Evolutionary conservation across 2,329 filamentous ascomycete genomes (phyloP).

Genomic region (Colletotrichum sp.): DNA sequence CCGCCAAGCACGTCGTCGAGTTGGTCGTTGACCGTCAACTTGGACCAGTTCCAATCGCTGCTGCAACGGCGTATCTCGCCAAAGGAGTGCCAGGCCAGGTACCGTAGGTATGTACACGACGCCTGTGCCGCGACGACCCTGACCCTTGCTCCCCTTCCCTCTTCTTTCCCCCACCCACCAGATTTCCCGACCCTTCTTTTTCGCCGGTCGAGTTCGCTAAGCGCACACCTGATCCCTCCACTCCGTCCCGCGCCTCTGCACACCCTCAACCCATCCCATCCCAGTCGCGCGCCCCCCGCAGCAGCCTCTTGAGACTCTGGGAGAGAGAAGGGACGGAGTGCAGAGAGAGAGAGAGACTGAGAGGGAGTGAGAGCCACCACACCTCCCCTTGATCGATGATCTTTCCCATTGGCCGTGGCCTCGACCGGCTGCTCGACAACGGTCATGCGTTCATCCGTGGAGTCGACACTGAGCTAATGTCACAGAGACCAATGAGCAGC

Average conservation of each 20-base stretch:
- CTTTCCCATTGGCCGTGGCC: slow-evolving; percentile 16
- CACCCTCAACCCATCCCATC: not conserved
- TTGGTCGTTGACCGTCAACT: not conserved
- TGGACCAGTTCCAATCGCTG: not conserved
- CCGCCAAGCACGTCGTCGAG: not conserved
- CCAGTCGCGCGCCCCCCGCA: not conserved
- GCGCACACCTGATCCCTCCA: slow-evolving; percentile 10
- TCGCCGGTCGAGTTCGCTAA: slow-evolving; percentile 1
- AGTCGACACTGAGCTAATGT: slow-evolving; percentile 49
- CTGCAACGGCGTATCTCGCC: not conserved
- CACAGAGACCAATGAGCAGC: slow-evolving; percentile 46
- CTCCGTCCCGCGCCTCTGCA: slow-evolving; percentile 5
- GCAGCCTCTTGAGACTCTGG: not conserved
- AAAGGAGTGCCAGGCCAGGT: not conserved
- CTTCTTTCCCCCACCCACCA: not conserved
- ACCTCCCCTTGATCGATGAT: slow-evolving; percentile 16
- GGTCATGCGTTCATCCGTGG: slow-evolving; percentile 58
- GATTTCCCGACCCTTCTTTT: slow-evolving; percentile 15
- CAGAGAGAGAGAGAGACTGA: not conserved
- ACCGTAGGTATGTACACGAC: not conserved
- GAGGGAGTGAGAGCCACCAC: not conserved
- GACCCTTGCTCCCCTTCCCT: slow-evolving; percentile 10
- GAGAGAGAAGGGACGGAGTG: not conserved
- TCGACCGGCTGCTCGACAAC: slow-evolving; percentile 40
- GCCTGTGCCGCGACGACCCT: not conserved